phyloP scores from a whole-genome alignment of 1,284 basidiomycete genomes.

The Xerocomus amazonicus region DNA sequence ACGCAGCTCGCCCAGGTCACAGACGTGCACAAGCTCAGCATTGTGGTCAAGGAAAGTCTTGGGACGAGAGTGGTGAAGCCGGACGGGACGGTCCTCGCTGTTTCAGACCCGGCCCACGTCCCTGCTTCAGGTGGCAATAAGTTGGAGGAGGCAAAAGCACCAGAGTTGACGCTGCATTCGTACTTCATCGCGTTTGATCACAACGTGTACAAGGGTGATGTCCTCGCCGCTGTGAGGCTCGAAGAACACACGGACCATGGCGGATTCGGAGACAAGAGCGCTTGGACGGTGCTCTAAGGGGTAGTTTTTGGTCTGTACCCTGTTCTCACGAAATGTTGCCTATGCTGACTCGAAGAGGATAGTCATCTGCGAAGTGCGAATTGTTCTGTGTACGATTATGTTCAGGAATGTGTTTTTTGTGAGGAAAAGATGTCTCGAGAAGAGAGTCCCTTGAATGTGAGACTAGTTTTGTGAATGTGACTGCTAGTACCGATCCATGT shows the following conservation, averaged over 20 bases:
- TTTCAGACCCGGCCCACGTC: background rate
- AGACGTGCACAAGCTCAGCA: slow-evolving; percentile 1
- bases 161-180: background rate
- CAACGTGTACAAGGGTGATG: background rate
- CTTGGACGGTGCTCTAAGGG: background rate
- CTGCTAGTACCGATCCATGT: too few relatives aligned
- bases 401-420: too few relatives aligned
- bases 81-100: slow-evolving; percentile 14
- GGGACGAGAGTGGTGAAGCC: slow-evolving; percentile 11
- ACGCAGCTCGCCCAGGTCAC: background rate
- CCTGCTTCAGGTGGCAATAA: too few relatives aligned
- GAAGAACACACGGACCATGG: background rate
- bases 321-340: too few relatives aligned
- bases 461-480: too few relatives aligned
- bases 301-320: too few relatives aligned
- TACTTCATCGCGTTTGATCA: background rate
- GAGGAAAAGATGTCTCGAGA: too few relatives aligned
- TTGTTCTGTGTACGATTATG: too few relatives aligned
- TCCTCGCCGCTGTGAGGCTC: background rate
- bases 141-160: background rate
- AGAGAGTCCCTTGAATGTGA: too few relatives aligned
- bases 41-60: slow-evolving; percentile 7
- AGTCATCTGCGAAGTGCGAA: too few relatives aligned
- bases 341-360: too few relatives aligned
- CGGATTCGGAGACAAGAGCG: background rate